Base-by-base conservation (phyloP, 192 early-diverging fungal species). In the Coemansia sp. region DNA sequence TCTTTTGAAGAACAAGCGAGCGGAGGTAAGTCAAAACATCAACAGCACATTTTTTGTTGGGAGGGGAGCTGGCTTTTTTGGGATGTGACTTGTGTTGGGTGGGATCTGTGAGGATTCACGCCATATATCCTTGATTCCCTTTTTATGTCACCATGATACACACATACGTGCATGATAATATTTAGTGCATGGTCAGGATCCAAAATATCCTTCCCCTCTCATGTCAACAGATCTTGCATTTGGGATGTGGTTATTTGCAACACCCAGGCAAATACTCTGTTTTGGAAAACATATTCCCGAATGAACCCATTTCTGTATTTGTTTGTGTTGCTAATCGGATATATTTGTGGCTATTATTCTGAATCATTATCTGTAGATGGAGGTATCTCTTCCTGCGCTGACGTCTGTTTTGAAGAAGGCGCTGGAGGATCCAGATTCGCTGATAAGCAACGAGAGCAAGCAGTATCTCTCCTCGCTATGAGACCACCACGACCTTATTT, bases 1-100 rank as follows among this genome's bases (percentile, higher is more conserved):
- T 11, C 70, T 93, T 59, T 84, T 93, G 64, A 64, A 64, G 29
- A 70, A 64, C 58, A 70, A 68, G 57, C 70, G 65, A 14, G 59
- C 58, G 19, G 68, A 74, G 62, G 81, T 82, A 72, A 79, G 75
- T 52, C 25, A 30, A 14, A 33, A 20, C 50, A 50, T 22, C 10
- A 36, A 5, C 13, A n/a, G n/a, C n/a, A n/a, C n/a, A n/a, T 45
- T 45, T 45, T 45, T 45, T 14, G 44, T 22, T 27, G 45, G 25
- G 38, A 22, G 20, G 14, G 5, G 6, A 48, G 25, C 42, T 44
- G 42, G 42, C 15, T 44, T 36, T 40, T 41, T 41, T 50, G 47
- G n/a, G n/a, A n/a, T n/a, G n/a, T n/a, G n/a, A n/a, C n/a, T n/a
- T n/a, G n/a, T 14, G 30, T 50, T 50, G 23, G 29, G 15, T 30